phyloP scores from a whole-genome alignment of 2,329 filamentous ascomycete genomes.

The Nothomitra cinnamomea region DNA sequence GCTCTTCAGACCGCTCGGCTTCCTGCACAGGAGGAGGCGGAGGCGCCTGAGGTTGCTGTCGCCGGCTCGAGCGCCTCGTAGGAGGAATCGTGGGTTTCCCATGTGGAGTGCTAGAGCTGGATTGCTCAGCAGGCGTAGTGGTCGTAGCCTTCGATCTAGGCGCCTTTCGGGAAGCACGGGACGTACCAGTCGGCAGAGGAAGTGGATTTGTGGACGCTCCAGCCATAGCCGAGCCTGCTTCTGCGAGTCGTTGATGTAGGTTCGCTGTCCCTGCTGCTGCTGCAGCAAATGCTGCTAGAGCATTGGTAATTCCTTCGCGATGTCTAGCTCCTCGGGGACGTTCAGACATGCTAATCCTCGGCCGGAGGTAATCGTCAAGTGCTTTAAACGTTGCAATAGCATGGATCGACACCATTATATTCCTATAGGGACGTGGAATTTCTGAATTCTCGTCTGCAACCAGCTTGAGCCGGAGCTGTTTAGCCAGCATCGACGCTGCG shows the following conservation, averaged over 20 bases:
- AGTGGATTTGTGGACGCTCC: slow-evolving; percentile 16
- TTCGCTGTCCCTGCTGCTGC: slow-evolving; percentile 46
- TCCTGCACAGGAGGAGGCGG: slow-evolving; percentile 10
- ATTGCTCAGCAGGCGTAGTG: slow-evolving; percentile 3
- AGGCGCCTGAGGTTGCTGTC: not conserved
- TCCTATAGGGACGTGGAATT: slow-evolving; percentile 72
- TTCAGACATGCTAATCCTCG: slow-evolving; percentile 69
- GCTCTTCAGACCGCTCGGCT: slow-evolving; percentile 31
- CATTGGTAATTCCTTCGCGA: slow-evolving; percentile 44
- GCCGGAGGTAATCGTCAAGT: slow-evolving; percentile 85
- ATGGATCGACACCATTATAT: slow-evolving; percentile 97
- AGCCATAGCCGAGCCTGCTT: slow-evolving; percentile 1
- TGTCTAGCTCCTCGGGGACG: slow-evolving; percentile 45
- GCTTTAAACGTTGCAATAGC: slow-evolving; percentile 97
- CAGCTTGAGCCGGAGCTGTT: slow-evolving; percentile 79
- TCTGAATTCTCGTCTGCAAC: slow-evolving; percentile 81
- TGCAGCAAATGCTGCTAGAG: slow-evolving; percentile 62
- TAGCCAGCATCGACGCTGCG: slow-evolving; percentile 87
- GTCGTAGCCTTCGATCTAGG: slow-evolving; percentile 9
- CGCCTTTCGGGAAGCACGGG: not conserved
- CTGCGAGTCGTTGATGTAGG: slow-evolving; percentile 21
- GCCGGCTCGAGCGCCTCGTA: slow-evolving; percentile 4
- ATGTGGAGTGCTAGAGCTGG: slow-evolving; percentile 1
- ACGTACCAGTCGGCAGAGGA: slow-evolving; percentile 8
- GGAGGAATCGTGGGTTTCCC: not conserved